Evolutionary conservation across 805 yeast genomes (phyloP), one percentile per base, ranked within the genome.

Genomic region (Suhomyces sp.): DNA sequence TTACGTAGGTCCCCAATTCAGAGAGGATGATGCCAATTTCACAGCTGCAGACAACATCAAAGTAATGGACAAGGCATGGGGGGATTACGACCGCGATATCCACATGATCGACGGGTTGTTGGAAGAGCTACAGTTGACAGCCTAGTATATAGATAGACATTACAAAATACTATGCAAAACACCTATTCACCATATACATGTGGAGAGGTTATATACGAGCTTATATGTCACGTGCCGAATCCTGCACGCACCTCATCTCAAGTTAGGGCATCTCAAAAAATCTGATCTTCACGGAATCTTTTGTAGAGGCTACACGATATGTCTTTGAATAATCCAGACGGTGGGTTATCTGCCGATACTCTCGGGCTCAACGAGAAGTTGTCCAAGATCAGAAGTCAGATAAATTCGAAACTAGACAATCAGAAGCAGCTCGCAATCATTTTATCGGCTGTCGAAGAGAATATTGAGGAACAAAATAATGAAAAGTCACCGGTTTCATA

Each of bases 401-500:
- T 80, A 60, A 78, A 71, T 55, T 89, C 96, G n/a, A 90, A 89
- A 65, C 73, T 92, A 47, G 90, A 86, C 21, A 89, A 91, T 67
- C 97, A 91, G 71, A 87, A 86, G 63, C 90, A 87, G 64, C 76
- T 89, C 56, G 96, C 97, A 7, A 71, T 89, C 24, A 85, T 93
- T 51, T 77, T 94, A 46, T 80, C 86, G 20, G 96, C 97, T 3
- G 92, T 94, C 46, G 99, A 94, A 66, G 97, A 89, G 60, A 89
- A 89, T 59, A 79, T 94, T 43, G 76, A 79, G 43, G 90, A 84
- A 57, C 88, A 86, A 59, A 76, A 78, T 43, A 81, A 81, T 47
- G 77, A 78, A 45, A 77, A 74, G 53, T 76, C 87, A 13, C 85
- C 97, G 24, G 86, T 89, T 24, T 85, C 96, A 0, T 94, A 94